Conservation (phyloP, 768 basidiomycete genomes). For the Boletus rubescentipes region DNA sequence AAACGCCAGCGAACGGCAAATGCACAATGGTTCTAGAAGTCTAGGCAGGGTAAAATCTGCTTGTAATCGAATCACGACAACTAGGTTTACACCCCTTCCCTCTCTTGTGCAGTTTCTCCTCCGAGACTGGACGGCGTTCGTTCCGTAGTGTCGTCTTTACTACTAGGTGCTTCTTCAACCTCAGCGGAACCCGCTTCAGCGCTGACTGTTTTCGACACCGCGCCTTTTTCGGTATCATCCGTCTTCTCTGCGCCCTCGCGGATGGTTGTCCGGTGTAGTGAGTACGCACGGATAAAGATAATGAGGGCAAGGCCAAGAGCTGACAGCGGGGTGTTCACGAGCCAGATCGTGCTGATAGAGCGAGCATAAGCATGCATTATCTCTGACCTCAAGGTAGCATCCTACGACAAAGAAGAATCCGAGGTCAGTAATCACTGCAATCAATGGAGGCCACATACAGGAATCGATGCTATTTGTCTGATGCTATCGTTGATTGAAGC, state of each 20-base stretch:
- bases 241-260: slow-evolving; percentile 7
- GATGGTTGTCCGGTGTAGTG: slow-evolving; percentile 31
- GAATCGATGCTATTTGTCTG: slow-evolving; percentile 37
- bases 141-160: neutral
- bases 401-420: slow-evolving; percentile 20
- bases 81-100: neutral
- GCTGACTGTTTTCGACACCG: neutral
- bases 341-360: slow-evolving; percentile 40
- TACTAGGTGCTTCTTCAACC: neutral
- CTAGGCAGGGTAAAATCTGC: no score
- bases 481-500: slow-evolving; percentile 49
- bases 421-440: slow-evolving; percentile 2
- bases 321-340: slow-evolving; percentile 35
- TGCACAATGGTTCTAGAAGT: no score
- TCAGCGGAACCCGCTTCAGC: neutral
- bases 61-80: neutral
- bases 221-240: slow-evolving; percentile 34
- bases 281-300: slow-evolving; percentile 36
- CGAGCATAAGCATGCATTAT: slow-evolving; percentile 39
- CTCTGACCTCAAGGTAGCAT: slow-evolving; percentile 27
- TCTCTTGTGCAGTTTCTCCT: neutral
- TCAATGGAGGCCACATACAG: slow-evolving; percentile 18
- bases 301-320: slow-evolving; percentile 32
- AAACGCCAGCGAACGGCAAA: no score
- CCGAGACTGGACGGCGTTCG: neutral